Evolutionary conservation across 2,329 filamentous ascomycete species (phyloP), one percentile per base, ranked within the genome.

Genomic region (Penicillium paneum): DNA sequence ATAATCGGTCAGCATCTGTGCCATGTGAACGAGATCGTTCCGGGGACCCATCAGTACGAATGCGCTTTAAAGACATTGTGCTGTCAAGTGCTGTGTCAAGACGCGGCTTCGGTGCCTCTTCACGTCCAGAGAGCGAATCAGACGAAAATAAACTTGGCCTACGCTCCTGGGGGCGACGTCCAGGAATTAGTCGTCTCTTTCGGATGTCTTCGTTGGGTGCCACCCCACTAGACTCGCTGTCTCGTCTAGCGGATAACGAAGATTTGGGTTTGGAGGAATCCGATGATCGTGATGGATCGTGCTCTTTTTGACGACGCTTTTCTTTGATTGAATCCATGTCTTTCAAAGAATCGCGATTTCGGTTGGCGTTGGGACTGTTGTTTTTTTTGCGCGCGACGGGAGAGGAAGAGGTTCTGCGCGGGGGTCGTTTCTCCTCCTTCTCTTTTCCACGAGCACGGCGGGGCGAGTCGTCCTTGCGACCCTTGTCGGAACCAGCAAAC

Each of bases 11-110:
- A 32, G 56, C 57, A 32, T 74, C 69, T n/a, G 62, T 57, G 26
- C 64, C 71, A 39, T 68, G 69, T 11, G 71, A 71, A 31, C 67
- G 70, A 35, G 67, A 68, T 50, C 73, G 60, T 50, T 74, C 71
- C 5, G 75, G 76, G n/a, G 74, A 76, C 21, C 66, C 63, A 53
- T 75, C 78, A 44, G 66, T 70, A 40, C 76, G 72, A 28, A 71
- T 66, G 36, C 76, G 71, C 61, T 78, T 79, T 38, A 76, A 61
- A 11, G 56, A 57, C 15, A 52, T 51, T 3, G 55, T 47, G 21
- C 66, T 52, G 44, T 70, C 67, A 17, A 61, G 56, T 5, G 65
- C 59, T 45, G 60, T 64, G 26, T 72, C 67, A 29, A 60, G 49
- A 31, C 69, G 72, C 0, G 70, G 44, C 54, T 69, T 74, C 10